Conservation (phyloP, 768 basidiomycete species). For the Coprinellus aureogranulatus region DNA sequence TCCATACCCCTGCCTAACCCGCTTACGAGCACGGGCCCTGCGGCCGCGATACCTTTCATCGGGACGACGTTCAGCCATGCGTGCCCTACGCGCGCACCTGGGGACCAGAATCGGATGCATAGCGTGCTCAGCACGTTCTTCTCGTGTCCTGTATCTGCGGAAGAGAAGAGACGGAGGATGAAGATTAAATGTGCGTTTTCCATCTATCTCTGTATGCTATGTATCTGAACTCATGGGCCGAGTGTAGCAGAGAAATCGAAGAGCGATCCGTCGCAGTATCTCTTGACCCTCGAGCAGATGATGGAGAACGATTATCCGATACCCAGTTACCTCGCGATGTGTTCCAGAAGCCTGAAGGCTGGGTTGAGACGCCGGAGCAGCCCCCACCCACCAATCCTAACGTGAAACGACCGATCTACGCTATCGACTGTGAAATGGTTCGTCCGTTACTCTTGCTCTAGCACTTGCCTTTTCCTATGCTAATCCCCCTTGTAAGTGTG, state of each 20-base stretch:
- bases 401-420: slow-evolving; percentile 55
- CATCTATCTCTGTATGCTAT: neutral
- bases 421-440: slow-evolving; percentile 98
- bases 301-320: slow-evolving; percentile 91
- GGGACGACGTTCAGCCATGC: slow-evolving; percentile 86
- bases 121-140: slow-evolving; percentile 83
- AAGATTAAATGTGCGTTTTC: slow-evolving; percentile 31
- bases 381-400: slow-evolving; percentile 25
- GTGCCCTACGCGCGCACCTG: slow-evolving; percentile 89
- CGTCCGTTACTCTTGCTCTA: too few relatives aligned
- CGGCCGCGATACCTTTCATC: slow-evolving; percentile 58
- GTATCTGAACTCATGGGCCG: slow-evolving; percentile 1
- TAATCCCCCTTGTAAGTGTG: slow-evolving; percentile 51
- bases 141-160: slow-evolving; percentile 71
- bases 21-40: slow-evolving; percentile 17
- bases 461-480: too few relatives aligned
- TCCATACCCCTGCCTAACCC: slow-evolving; percentile 36
- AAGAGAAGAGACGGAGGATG: slow-evolving; percentile 73
- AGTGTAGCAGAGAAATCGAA: slow-evolving; percentile 56
- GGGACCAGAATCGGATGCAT: slow-evolving; percentile 82
- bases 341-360: slow-evolving; percentile 62
- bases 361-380: slow-evolving; percentile 77
- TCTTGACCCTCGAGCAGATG: slow-evolving; percentile 83
- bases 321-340: slow-evolving; percentile 81
- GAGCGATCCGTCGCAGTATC: slow-evolving; percentile 66